A percentile compares a stretch with the other conserved stretches of the same genome.
Conservation (phyloP, 768 basidiomycete species). For the Podaxis sp. region DNA sequence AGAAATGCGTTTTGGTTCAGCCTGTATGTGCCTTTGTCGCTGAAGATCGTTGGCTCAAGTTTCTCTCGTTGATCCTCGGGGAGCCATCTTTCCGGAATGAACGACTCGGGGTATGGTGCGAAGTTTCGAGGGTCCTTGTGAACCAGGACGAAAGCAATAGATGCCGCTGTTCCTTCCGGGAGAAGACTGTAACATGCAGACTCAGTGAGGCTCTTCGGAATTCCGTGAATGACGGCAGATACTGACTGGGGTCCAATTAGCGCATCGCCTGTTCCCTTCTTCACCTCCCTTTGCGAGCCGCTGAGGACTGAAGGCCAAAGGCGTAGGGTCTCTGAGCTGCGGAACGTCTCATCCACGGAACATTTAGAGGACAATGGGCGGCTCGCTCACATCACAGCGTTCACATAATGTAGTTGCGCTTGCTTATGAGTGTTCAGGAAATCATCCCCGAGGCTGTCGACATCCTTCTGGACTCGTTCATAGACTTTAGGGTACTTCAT, state of each 20-base stretch:
- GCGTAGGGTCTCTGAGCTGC: constrained; percentile 38
- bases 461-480: constrained; percentile 25
- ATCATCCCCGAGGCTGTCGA: constrained; percentile 25
- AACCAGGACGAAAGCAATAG: constrained; percentile 36
- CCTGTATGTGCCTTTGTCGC: constrained; percentile 23
- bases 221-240: background rate
- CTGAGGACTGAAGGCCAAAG: constrained; percentile 37
- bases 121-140: constrained; percentile 40
- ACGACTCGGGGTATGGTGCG: constrained; percentile 35
- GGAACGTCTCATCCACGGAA: background rate
- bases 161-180: constrained; percentile 38
- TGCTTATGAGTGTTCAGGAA: constrained; percentile 23
- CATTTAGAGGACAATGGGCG: background rate
- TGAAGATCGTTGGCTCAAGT: constrained; percentile 35
- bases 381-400: constrained; percentile 34
- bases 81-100: constrained; percentile 41
- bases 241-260: constrained; percentile 20
- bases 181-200: constrained; percentile 29
- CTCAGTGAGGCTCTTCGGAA: constrained; percentile 1
- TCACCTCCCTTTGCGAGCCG: constrained; percentile 32
- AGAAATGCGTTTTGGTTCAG: constrained; percentile 26
- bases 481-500: constrained; percentile 25
- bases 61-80: constrained; percentile 20
- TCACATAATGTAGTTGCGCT: constrained; percentile 27
- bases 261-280: constrained; percentile 29